phyloP scores from a whole-genome alignment of 2,329 filamentous ascomycete genomes.

The Leptoxyphium fumago region DNA sequence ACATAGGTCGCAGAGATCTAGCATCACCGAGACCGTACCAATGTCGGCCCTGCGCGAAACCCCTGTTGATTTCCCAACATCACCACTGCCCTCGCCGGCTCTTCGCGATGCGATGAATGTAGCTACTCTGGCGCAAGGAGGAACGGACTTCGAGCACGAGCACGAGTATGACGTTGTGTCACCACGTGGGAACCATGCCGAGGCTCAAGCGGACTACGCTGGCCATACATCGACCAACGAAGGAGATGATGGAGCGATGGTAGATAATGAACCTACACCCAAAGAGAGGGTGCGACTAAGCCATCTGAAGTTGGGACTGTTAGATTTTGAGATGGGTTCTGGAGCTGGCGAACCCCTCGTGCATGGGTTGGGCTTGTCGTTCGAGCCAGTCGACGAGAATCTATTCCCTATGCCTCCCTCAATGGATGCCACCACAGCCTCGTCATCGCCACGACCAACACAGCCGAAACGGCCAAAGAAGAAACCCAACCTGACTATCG shows the following conservation, averaged over 20 bases:
- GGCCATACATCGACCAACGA: no score
- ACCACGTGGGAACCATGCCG: no score
- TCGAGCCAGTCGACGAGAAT: background rate
- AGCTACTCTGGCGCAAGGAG: no score
- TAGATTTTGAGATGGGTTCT: background rate
- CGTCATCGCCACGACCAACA: background rate
- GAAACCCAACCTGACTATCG: background rate
- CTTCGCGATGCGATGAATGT: background rate
- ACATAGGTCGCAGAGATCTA: slow-evolving; percentile 1
- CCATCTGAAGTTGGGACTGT: background rate
- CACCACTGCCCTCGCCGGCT: slow-evolving; percentile 1
- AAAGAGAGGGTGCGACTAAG: background rate
- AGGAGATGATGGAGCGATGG: no score
- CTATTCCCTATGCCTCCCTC: background rate
- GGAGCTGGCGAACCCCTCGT: background rate
- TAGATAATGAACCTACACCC: background rate
- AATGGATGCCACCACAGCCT: background rate
- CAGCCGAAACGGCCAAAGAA: background rate
- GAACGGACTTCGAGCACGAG: no score
- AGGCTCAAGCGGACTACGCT: no score
- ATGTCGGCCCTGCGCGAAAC: slow-evolving; percentile 6
- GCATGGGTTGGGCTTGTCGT: background rate
- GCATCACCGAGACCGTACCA: slow-evolving; percentile 3
- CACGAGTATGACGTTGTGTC: no score
- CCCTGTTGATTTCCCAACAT: slow-evolving; percentile 3